Evolutionary conservation across 2,329 filamentous ascomycete species (phyloP), one percentile per base, ranked within the genome.

Genomic region (Botrytis tulipae): DNA sequence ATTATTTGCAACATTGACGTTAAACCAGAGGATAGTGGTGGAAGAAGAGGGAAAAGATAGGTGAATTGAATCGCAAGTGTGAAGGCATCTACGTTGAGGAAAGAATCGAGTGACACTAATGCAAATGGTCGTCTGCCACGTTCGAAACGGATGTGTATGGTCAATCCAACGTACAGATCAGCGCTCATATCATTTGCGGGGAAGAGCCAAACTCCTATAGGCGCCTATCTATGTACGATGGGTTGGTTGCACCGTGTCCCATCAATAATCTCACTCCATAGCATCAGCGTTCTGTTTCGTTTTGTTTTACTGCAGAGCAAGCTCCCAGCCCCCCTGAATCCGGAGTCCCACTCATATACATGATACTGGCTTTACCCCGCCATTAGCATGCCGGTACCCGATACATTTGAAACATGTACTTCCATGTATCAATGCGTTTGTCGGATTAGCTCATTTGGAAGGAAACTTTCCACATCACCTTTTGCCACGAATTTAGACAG

Each of bases 81-180:
- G 62, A 68, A 60, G 32, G 40, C 14, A 54, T 44, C 48, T 32
- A 42, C 5, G 48, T 37, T 16, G 29, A 32, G 40, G 22, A 54
- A 32, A 65, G 29, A 46, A 46, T 57, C 48, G 35, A 37, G 22
- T 71, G 40, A 18, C 18, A 54, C 46, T n/a, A 48, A 48, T 68
- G 62, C 70, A 68, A 72, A 72, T 72, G 48, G 29, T 71, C 54
- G 57, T 40, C 29, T 71, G 69, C 69, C 69, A 71, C 69, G 69
- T 72, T 59, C 51, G 20, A 32, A 68, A 51, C n/a, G 16, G 29
- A 46, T 40, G n/a, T 12, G 54, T 59, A 44, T 46, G 51, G 62
- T 60, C 70, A 68, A 72, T 60, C 25, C 62, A 10, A 37, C 40
- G 62, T 63, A 72, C 35, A 40, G 54, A 57, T 68, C 70, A 72